Evolutionary conservation across 345 rosid species (phyloP), one percentile per base, ranked within the genome.

Genomic region (Salix caprea): DNA sequence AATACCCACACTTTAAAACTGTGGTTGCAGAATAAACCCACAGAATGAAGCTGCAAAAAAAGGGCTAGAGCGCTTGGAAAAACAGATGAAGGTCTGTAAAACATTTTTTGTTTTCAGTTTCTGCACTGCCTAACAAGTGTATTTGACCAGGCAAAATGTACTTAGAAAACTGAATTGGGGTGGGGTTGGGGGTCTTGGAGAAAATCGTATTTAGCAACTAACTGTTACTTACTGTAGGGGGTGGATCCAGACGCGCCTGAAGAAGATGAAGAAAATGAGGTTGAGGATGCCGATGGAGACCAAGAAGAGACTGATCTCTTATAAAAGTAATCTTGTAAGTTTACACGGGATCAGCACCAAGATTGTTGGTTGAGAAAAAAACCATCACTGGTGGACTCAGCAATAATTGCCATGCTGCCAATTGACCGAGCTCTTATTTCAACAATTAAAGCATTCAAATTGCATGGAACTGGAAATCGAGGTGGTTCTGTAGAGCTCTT

Each of bases 191-290:
- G 15, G 46, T 7, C 39, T 67, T 46, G 24, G 58, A 5, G 23
- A 1, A 52, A 52, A 5, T 2, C 9, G n/a, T 34, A 48, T n/a
- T 2, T 42, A 19, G 21, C 64, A 54, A 28, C 68, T 48, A 67
- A 76, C 15, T 18, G n/a, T 6, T 69, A 44, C 65, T 72, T 9
- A 21, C 62, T 85, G 84, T 82, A 95, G 99, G 99, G 99, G 72
- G 91, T 96, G 84, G 99, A 96, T 86, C 99, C 99, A 19, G 98
- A 96, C 87, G 99, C 97, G 15, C 91, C 92, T 15, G 99, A 94
- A 76, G 98, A 96, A 72, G 97, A 96, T 62, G 99, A 96, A 64
- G 98, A 93, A 75, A 93, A 96, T 60, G 99, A 96, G 73, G 94
- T 86, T 42, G 99, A 96, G 75, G 99, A 96, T 90, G 95, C 82